Conservation (phyloP, 768 basidiomycete species). For the Mycena rosella region DNA sequence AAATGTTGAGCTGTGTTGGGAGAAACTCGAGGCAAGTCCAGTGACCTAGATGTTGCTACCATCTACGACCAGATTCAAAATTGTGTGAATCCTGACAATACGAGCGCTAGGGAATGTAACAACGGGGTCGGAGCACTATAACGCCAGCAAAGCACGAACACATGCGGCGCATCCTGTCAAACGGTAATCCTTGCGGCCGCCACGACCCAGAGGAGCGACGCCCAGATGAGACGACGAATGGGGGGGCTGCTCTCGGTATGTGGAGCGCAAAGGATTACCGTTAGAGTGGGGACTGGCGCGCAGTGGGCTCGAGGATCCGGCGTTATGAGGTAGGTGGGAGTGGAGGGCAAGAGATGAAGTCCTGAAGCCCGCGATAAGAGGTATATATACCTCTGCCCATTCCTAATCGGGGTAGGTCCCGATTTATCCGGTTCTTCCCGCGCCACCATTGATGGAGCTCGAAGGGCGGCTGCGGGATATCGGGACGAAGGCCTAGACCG, state of each 20-base stretch:
- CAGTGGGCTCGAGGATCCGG: not conserved
- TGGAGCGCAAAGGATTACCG: constrained; percentile 45
- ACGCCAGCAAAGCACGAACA: constrained; percentile 10
- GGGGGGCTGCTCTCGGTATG: constrained; percentile 21
- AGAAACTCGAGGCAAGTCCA: too few relatives aligned
- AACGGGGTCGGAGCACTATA: not conserved
- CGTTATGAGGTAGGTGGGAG: not conserved
- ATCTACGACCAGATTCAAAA: too few relatives aligned
- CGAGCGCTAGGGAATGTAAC: too few relatives aligned
- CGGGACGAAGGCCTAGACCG: too few relatives aligned
- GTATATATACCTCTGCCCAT: constrained; percentile 13
- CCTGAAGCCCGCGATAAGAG: not conserved
- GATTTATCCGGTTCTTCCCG: too few relatives aligned
- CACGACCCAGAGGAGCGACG: constrained; percentile 47
- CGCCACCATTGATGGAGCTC: too few relatives aligned
- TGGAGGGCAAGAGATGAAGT: not conserved
- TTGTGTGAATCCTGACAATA: too few relatives aligned
- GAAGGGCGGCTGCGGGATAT: too few relatives aligned
- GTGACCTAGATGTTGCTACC: too few relatives aligned
- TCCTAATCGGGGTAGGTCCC: too few relatives aligned
- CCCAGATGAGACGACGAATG: constrained; percentile 38
- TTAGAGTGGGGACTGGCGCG: constrained; percentile 6
- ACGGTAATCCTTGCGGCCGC: constrained; percentile 57
- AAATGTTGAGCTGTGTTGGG: too few relatives aligned
- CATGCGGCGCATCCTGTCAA: constrained; percentile 26